Base-by-base conservation (phyloP, 2,329 filamentous ascomycete species). In the Pseudogymnoascus sp. region DNA sequence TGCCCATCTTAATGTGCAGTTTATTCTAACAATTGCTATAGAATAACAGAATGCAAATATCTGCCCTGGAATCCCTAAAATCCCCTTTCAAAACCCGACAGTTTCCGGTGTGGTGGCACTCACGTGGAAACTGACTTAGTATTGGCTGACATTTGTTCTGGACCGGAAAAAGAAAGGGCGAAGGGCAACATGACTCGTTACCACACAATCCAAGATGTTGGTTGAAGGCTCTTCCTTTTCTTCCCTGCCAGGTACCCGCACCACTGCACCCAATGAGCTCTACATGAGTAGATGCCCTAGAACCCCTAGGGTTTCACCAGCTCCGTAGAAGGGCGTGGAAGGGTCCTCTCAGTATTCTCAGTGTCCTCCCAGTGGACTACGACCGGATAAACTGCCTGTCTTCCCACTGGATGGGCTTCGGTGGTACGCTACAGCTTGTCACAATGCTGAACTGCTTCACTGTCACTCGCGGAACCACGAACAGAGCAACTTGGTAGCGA, bases 211-310 rank as follows among this genome's bases (percentile, higher is more conserved):
- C 14, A 34, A 34, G 25, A 54, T 31, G 14, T 54, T 31, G 48
- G 48, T 54, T 19, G 48, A 54, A 6, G 1, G 21, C 6, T 34
- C 14, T 31, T 2, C 5, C 10, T 8, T 54, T 54, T 54, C 48
- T 54, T 54, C 48, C 48, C n/a, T 54, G 51, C 28, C 51, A 57
- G 51, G 51, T 57, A 57, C 51, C 51, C 51, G 51, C 51, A 57
- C 51, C 25, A 57, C 51, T 11, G n/a, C 51, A 31, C n/a, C 51
- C 51, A 57, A 34, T 57, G 51, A 57, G n/a, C 28, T 19, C n/a
- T 19, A 16, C 0, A 6, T 34, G 48, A 31, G 10, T 13, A 31
- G 4, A 28, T 19, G 48, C 25, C 48, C n/a, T 54, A 31, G 48
- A 31, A 54, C 25, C 48, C 48, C 48, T 54, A 54, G 48, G 48